Percentiles rank a stretch among this genome's conserved stretches.
Conservation (phyloP, 495 filamentous ascomycete genomes). For the Talaromyces trachyspermus region DNA sequence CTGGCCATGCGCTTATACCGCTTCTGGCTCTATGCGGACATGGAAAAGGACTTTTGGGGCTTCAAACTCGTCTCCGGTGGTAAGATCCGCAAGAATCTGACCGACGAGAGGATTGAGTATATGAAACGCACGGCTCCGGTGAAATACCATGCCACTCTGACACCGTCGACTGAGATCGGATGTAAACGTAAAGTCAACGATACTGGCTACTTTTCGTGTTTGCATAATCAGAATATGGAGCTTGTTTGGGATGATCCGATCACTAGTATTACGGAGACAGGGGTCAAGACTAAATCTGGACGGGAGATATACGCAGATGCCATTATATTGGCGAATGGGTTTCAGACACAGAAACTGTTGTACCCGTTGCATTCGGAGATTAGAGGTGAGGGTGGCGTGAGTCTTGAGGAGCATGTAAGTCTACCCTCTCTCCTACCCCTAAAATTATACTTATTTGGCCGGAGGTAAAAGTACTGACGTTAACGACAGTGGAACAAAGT, state of each 20-base stretch:
- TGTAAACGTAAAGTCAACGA: conserved; percentile 47
- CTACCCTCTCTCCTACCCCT: background rate
- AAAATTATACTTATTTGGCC: too few relatives aligned
- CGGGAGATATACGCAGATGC: conserved; percentile 35
- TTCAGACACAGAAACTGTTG: conserved; percentile 14
- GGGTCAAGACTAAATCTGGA: conserved; percentile 17
- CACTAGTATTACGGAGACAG: conserved; percentile 13
- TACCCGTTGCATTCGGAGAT: conserved; percentile 15
- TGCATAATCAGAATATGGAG: conserved; percentile 39
- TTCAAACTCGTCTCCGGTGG: conserved; percentile 11
- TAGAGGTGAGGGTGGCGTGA: conserved; percentile 36
- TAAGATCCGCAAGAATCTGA: conserved; percentile 18
- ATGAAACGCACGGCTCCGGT: conserved; percentile 35
- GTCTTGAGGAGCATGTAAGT: conserved; percentile 30
- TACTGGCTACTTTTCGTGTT: conserved; percentile 35
- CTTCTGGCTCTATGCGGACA: conserved; percentile 8
- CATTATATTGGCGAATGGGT: conserved; percentile 41
- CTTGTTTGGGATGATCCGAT: conserved; percentile 39
- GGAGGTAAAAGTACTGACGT: conserved; percentile 4
- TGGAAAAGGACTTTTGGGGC: conserved; percentile 27
- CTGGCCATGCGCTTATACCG: conserved; percentile 16
- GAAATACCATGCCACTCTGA: conserved; percentile 45
- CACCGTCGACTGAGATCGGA: conserved; percentile 38
- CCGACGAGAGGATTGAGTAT: conserved; percentile 23
- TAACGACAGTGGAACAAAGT: conserved; percentile 21